These are phyloP conservation scores for Coemansia interrupta DNA, from an alignment of 192 early-diverging fungal species.

Conservation along the genomic window DNA sequence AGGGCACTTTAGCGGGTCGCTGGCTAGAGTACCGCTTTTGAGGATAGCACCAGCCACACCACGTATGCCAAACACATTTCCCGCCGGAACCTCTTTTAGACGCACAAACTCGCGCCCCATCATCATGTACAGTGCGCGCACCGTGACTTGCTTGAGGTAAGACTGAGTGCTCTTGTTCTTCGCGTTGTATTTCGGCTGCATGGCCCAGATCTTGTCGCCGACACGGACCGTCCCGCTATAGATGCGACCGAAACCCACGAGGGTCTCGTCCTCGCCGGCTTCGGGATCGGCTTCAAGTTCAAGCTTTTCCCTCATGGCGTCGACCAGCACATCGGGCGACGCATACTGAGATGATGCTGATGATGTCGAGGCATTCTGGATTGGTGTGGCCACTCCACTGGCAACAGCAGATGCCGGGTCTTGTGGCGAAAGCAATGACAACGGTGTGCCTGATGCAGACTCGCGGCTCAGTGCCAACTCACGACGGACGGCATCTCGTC, in stretches of 20 bases:
- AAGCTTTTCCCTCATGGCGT: constrained; percentile 33
- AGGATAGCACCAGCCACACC: constrained; percentile 85
- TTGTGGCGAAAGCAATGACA: constrained; percentile 14
- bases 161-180: constrained; percentile 44
- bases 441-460: constrained; percentile 21
- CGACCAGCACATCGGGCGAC: constrained; percentile 25
- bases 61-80: constrained; percentile 94
- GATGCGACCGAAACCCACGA: constrained; percentile 91
- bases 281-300: constrained; percentile 31
- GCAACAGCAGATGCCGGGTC: constrained; percentile 16
- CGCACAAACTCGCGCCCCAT: constrained; percentile 94
- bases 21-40: constrained; percentile 89
- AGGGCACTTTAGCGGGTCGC: constrained; percentile 61
- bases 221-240: constrained; percentile 87
- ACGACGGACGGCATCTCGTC: constrained; percentile 53
- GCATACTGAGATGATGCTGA: no score
- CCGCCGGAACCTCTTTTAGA: constrained; percentile 82
- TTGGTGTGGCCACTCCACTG: constrained; percentile 33
- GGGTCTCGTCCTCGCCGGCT: constrained; percentile 54
- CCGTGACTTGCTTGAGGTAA: constrained; percentile 67
- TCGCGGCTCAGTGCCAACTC: constrained; percentile 37
- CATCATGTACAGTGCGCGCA: constrained; percentile 84
- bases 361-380: constrained; percentile 2
- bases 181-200: constrained; percentile 93
- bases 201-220: constrained; percentile 81